A percentile compares a stretch with the other conserved stretches of the same genome.
Evolutionary conservation across 2,329 filamentous ascomycete genomes (phyloP).

Genomic region (Fusarium sp.): DNA sequence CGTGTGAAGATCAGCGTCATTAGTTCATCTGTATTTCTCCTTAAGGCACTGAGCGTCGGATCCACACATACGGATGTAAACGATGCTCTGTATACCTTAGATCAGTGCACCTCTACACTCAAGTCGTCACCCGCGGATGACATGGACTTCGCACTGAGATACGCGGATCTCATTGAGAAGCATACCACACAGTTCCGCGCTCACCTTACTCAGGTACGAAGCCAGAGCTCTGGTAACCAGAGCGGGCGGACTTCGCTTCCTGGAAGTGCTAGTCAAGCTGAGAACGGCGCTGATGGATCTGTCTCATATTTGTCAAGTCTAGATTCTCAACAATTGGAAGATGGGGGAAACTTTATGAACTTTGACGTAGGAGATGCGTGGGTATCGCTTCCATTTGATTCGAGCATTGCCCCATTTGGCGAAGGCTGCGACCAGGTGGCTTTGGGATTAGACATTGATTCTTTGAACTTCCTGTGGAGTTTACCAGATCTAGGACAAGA

Average conservation of each 20-base stretch:
- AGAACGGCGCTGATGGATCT: background rate
- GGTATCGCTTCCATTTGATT: slow-evolving; percentile 32
- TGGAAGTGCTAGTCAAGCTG: background rate
- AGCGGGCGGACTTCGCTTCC: background rate
- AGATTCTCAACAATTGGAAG: background rate
- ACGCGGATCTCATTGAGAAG: slow-evolving; percentile 44
- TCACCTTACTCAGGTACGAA: slow-evolving; percentile 13
- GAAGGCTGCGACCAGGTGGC: slow-evolving; percentile 26
- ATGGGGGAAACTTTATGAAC: slow-evolving; percentile 5
- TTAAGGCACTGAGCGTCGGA: slow-evolving; percentile 42
- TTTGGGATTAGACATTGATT: slow-evolving; percentile 25
- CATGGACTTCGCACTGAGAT: slow-evolving; percentile 47
- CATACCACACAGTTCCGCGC: slow-evolving; percentile 38
- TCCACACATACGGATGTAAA: slow-evolving; percentile 34
- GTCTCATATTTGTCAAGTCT: slow-evolving; percentile 1
- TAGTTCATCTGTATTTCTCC: slow-evolving; percentile 43
- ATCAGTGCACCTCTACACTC: slow-evolving; percentile 37
- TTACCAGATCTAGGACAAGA: slow-evolving; percentile 25
- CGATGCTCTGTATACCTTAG: slow-evolving; percentile 25
- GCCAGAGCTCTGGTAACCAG: background rate
- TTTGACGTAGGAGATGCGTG: slow-evolving; percentile 21
- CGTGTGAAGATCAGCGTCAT: slow-evolving; percentile 42
- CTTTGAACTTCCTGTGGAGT: slow-evolving; percentile 36
- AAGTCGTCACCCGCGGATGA: slow-evolving; percentile 37
- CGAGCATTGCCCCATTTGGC: slow-evolving; percentile 29